Conservation (phyloP, 78 protist genomes). For the Polysphondylium violaceum region DNA sequence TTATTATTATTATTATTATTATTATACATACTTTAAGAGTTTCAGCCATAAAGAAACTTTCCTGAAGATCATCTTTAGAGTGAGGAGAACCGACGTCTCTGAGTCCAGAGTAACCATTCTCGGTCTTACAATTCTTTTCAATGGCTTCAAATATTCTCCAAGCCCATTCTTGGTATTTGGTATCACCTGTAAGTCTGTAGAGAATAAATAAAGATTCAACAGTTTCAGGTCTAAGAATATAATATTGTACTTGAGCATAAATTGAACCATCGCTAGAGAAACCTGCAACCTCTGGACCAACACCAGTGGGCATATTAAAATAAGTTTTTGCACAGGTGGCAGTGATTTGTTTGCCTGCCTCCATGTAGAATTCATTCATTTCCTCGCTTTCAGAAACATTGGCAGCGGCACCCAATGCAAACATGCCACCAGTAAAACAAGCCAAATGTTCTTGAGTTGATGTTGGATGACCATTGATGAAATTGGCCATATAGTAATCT, state of each 20-base stretch:
- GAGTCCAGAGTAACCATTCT: constrained; percentile 80
- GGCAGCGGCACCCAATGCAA: constrained; percentile 78
- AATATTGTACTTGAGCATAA: constrained; percentile 8
- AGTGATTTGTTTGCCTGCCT: constrained; percentile 25
- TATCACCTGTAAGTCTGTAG: constrained; percentile 83
- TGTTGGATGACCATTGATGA: not conserved
- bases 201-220: constrained; percentile 87
- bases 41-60: constrained; percentile 93
- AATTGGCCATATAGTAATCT: too few relatives aligned
- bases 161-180: constrained; percentile 89
- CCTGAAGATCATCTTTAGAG: constrained; percentile 50
- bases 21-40: too few relatives aligned
- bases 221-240: constrained; percentile 94
- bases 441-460: constrained; percentile 87
- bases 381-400: not conserved
- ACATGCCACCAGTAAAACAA: constrained; percentile 93
- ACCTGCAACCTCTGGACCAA: constrained; percentile 79
- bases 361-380: not conserved
- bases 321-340: constrained; percentile 36
- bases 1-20: too few relatives aligned
- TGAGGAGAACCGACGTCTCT: constrained; percentile 17
- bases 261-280: constrained; percentile 19
- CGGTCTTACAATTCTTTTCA: constrained; percentile 52
- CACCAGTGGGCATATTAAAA: constrained; percentile 47
- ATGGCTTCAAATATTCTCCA: constrained; percentile 90